Evolutionary conservation across 768 basidiomycete species (phyloP), one percentile per base, ranked within the genome.

Genomic region (Rhodotorula sphaerocarpa): DNA sequence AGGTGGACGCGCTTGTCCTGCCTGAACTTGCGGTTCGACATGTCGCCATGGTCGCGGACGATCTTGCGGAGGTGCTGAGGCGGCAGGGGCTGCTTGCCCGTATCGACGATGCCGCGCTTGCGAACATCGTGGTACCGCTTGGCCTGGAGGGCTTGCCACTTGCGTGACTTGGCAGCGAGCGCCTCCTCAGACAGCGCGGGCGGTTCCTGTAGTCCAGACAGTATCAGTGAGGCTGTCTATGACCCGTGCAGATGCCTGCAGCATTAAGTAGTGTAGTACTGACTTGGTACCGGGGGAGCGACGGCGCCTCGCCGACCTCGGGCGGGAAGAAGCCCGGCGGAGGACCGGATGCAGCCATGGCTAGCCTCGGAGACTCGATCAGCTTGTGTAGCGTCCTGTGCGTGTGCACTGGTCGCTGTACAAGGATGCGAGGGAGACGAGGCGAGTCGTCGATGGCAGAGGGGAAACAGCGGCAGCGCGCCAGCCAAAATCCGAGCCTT

Each of bases 1-100:
- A 99, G 84, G 77, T 99, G 95, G 45, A 99, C 95, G 7, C 95
- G 89, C 79, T 99, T 99, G 80, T 99, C 95, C 74, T 93, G 95
- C 70, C 95, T 81, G 77, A 97, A 99, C 80, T 99, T 99, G 75
- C 95, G 84, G 75, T 92, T 93, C 77, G 89, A 91, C 95, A 99
- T 96, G 55, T 67, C 66, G 11, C 59, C 63, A 44, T 97, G 93
- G 77, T 97, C 95, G 78, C 96, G 92, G 79, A 97, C 91, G 72
- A 99, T 97, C 86, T 97, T 97, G 64, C 95, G 86, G 69, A 99
- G 86, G 74, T 96, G 92, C 76, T 99, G 95, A 34, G 92, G 89
- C 59, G 95, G 95, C 15, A 73, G 64, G 30, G 43, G 30, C 57
- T 88, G 86, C 77, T 95, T 90, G 63, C 90, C 89, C 83, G 89